phyloP scores from a whole-genome alignment of 2,329 filamentous ascomycete genomes.

The Talaromyces rugulosus region DNA sequence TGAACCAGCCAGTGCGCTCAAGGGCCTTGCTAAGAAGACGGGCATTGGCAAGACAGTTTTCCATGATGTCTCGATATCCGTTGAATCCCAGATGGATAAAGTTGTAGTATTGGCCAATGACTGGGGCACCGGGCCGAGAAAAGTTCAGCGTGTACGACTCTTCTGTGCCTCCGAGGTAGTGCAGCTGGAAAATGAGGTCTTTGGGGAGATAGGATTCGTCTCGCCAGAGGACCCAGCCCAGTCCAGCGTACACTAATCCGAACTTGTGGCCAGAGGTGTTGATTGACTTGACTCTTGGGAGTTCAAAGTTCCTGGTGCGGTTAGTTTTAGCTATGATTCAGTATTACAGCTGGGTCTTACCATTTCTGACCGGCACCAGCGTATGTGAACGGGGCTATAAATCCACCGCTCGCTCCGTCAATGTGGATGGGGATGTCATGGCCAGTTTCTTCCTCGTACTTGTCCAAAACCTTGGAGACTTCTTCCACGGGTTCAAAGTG shows the following conservation, averaged over 20 bases:
- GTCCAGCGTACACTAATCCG: conserved; percentile 60
- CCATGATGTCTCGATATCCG: conserved; percentile 60
- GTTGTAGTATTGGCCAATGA: conserved; percentile 71
- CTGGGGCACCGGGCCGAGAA: conserved; percentile 64
- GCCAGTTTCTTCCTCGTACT: conserved; percentile 58
- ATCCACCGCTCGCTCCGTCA: conserved; percentile 41
- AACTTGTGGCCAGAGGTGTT: conserved; percentile 52
- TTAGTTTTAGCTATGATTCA: neutral
- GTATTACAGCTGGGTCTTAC: conserved; percentile 27
- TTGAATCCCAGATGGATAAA: conserved; percentile 65
- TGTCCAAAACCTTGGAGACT: conserved; percentile 61
- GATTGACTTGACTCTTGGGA: conserved; percentile 48
- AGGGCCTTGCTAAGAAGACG: conserved; percentile 59
- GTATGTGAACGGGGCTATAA: conserved; percentile 40
- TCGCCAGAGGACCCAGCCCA: conserved; percentile 69
- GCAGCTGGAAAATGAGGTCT: conserved; percentile 66
- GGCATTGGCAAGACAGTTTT: conserved; percentile 63
- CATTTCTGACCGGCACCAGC: conserved; percentile 48
- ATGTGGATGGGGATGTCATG: conserved; percentile 60
- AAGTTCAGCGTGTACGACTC: conserved; percentile 70
- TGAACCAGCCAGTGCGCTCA: conserved; percentile 64
- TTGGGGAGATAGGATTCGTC: conserved; percentile 62
- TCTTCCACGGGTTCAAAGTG: conserved; percentile 70
- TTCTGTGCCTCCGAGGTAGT: conserved; percentile 68
- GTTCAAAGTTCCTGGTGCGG: conserved; percentile 25